Percentiles rank a stretch among this genome's conserved stretches.
Conservation (phyloP, 2,329 filamentous ascomycete species). For the Scorias spongiosa region DNA sequence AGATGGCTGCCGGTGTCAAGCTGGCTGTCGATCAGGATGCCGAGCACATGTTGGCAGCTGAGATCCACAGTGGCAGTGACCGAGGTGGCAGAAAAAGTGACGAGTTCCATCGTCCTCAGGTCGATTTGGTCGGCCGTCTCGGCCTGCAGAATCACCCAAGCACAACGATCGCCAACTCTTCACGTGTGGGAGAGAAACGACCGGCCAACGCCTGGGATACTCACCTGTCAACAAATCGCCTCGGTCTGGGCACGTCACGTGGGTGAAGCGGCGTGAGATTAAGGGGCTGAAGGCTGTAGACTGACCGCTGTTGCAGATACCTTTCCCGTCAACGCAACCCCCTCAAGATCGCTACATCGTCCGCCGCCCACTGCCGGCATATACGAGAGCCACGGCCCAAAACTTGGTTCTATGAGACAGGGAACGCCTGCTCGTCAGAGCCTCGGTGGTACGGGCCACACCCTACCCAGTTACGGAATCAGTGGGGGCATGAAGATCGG, state of each 20-base stretch:
- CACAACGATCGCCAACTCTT: too few species aligned
- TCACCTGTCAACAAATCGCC: too few species aligned
- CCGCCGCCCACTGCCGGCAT: conserved; percentile 18
- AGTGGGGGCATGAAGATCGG: conserved; percentile 11
- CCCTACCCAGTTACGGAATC: conserved; percentile 17
- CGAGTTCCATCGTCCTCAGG: conserved; percentile 2
- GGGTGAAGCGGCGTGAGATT: not conserved
- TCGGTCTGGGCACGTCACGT: conserved; percentile 7
- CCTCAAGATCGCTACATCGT: conserved; percentile 14
- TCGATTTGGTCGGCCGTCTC: conserved; percentile 1
- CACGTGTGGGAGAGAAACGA: too few species aligned
- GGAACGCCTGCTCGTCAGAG: conserved; percentile 21
- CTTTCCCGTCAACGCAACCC: conserved; percentile 12
- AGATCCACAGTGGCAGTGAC: conserved; percentile 7
- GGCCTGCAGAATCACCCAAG: too few species aligned
- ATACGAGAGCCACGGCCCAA: not conserved
- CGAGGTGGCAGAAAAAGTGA: conserved; percentile 9
- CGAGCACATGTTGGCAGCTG: conserved; percentile 27
- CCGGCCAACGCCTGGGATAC: too few species aligned
- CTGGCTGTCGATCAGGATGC: conserved; percentile 39
- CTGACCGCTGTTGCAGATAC: conserved; percentile 9
- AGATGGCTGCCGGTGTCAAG: conserved; percentile 39
- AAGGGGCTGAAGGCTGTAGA: too few species aligned
- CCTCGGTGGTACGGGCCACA: conserved; percentile 13
- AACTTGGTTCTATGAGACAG: conserved; percentile 13